Evolutionary conservation across 2,329 filamentous ascomycete species (phyloP).

Genomic region (Alternaria tenuissima): DNA sequence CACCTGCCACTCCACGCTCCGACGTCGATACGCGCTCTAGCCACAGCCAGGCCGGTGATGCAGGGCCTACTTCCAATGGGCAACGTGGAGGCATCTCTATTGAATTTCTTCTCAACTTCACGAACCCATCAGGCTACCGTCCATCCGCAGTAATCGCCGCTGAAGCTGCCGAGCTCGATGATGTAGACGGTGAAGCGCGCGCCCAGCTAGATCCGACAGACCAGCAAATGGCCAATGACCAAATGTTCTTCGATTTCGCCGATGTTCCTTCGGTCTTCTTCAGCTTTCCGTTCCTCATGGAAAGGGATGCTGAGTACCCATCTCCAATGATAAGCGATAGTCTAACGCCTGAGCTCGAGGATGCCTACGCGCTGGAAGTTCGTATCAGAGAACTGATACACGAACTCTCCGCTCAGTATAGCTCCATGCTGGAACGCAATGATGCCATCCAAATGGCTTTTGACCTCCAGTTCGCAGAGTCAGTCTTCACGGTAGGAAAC

Average conservation of each 20-base stretch:
- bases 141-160: neutral
- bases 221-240: neutral
- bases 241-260: neutral
- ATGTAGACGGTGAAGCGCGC: neutral
- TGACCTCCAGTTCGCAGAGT: neutral
- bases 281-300: neutral
- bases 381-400: neutral
- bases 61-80: too few relatives aligned
- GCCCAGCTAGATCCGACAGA: neutral
- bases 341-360: neutral
- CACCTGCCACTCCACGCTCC: neutral
- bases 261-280: neutral
- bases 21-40: neutral
- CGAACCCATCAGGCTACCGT: neutral
- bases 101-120: neutral
- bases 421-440: neutral
- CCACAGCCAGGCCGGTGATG: neutral
- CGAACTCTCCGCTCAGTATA: neutral
- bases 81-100: neutral
- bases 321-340: neutral
- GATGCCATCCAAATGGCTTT: neutral
- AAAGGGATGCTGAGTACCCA: neutral
- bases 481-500: neutral
- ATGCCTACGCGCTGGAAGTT: neutral
- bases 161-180: neutral